Base-by-base conservation (phyloP, 202 grass and related monocot genomes). In the Panicum hallii region DNA sequence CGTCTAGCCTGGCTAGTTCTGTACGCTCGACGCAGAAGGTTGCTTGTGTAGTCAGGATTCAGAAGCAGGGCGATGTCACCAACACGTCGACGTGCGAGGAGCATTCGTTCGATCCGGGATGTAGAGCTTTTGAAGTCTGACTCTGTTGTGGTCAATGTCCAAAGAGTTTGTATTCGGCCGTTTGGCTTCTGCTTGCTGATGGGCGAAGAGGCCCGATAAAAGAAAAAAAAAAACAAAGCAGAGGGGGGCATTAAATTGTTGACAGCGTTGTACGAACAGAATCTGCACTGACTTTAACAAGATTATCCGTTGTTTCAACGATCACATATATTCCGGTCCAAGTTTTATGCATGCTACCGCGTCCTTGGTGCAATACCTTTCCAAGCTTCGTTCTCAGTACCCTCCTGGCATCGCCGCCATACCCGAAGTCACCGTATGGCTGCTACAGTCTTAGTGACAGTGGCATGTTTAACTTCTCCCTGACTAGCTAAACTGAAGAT, bases 131-230 rank as follows among this genome's bases (percentile, higher is more conserved):
- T 20, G 36, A 42, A 32, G 32, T 32, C 64, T 41, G 14, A 17
- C 6, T 9, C 6, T 9, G 5, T 41, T 3, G 36, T 30, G 64
- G 7, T 67, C 34, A 6, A 41, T 38, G 2, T 15, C 16, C 16
- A 42, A 42, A 9, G 36, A 42, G 65, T 67, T 67, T 26, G 36
- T 43, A 42, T 67, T 9, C 5, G 13, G 0, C 73, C 36, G 12
- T 23, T 60, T 77, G 32, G 53, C 73, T 76, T 23, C 71, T 58
- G 19, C 34, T 76, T 40, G 72, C 4, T 42, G 52, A 58, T 55
- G 71, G 32, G 70, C 26, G 28, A 14, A 12, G 22, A 62, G 9
- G 1, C 58, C 4, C 58, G n/a, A 26, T 30, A 23, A 11, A 28
- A 13, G 6, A 3, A 11, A 13, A 13, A 3, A 11, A 7, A 62